Evolutionary conservation across 176 grass and related monocot species (phyloP), one percentile per base, ranked within the genome.

Genomic region (Juncus effusus): DNA sequence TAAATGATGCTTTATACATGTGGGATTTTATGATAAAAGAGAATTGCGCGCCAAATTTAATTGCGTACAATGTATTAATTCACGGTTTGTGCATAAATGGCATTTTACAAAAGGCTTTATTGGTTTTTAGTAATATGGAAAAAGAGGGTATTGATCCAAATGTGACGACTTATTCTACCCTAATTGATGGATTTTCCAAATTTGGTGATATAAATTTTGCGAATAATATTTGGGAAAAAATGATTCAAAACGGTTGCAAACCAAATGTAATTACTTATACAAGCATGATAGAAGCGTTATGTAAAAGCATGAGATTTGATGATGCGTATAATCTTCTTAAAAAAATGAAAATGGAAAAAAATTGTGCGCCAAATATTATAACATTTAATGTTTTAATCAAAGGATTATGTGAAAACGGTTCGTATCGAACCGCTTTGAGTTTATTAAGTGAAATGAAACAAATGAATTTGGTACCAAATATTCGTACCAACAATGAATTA

Each of bases 201-300:
- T 61, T 57, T 5, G 74, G 87, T 40, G 66, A 94, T 57, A 60
- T 85, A 37, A 77, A 91, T 59, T 79, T 81, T 53, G 82, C 92
- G 51, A 79, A 81, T 55, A 79, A 75, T 40, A 66, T 88, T 60
- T 96, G 87, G 92, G 70, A 81, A 56, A 77, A 69, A 54, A 88
- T 96, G 92, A 66, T 63, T 71, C 61, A 6, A 65, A 61, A 58
- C 40, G 74, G 87, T 65, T 91, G 74, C 82, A 96, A 83, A 77
- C 87, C 85, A 54, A 96, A 91, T 47, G 84, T 88, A 41, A 62
- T 90, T n/a, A 71, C 90, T 44, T 96, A 96, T 66, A 91, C 87
- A 2, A 88, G 82, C 69, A 84, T 91, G 82, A 70, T 88, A 10
- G 82, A 81, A 76, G 79, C 80, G 41, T 70, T 88, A 51, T 96